Percentiles rank a stretch among this genome's conserved stretches.
phyloP scores from a whole-genome alignment of 2,329 filamentous ascomycete species.

The Dothideomycetes sp. region DNA sequence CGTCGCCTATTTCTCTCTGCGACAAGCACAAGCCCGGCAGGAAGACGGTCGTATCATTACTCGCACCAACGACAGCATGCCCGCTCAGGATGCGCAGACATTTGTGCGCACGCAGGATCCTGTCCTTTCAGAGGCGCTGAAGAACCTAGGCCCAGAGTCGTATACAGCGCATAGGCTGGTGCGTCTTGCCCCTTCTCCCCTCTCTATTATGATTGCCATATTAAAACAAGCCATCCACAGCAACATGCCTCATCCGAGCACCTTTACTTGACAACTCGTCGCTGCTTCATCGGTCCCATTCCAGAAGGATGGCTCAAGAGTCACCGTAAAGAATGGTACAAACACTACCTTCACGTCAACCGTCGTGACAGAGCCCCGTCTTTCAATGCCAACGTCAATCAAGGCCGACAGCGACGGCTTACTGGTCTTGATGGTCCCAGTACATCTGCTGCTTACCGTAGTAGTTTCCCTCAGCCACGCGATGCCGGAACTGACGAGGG shows the following conservation, averaged over 20 bases:
- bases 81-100: background rate
- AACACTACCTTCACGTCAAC: slow-evolving; percentile 33
- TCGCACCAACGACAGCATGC: background rate
- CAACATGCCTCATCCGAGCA: slow-evolving; percentile 52
- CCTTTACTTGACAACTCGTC: slow-evolving; percentile 48
- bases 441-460: slow-evolving; percentile 24
- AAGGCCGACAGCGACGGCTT: slow-evolving; percentile 29
- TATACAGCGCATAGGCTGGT: slow-evolving; percentile 11
- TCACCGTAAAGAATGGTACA: slow-evolving; percentile 54
- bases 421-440: slow-evolving; percentile 30
- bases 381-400: slow-evolving; percentile 36
- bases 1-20: no score
- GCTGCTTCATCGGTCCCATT: slow-evolving; percentile 55
- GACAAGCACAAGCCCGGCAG: no score
- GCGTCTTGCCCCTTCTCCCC: no score
- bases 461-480: slow-evolving; percentile 32
- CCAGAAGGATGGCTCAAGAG: slow-evolving; percentile 54
- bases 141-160: slow-evolving; percentile 9
- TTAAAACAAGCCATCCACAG: slow-evolving; percentile 24
- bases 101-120: slow-evolving; percentile 6
- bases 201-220: slow-evolving; percentile 8
- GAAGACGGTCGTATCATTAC: no score
- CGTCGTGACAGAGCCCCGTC: slow-evolving; percentile 34
- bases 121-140: slow-evolving; percentile 8
- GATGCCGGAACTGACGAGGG: slow-evolving; percentile 12